phyloP scores from a whole-genome alignment of 2,329 filamentous ascomycete species.

The Colletotrichum acutatum region DNA sequence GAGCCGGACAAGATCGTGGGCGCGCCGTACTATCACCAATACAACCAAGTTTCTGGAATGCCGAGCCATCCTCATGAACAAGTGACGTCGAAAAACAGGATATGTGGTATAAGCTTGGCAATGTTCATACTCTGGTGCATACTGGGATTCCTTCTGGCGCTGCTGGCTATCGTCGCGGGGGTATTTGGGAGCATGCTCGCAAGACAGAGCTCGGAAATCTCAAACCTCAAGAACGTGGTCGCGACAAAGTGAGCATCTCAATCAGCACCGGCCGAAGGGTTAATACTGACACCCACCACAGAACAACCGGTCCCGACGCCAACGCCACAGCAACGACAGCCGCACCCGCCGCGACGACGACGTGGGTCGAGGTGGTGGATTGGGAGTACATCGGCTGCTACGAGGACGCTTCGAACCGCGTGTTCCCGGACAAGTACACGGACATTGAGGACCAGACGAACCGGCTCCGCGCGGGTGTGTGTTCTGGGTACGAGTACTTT shows the following conservation, averaged over 20 bases:
- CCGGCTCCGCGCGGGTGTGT: conserved; percentile 2
- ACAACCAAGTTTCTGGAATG: neutral
- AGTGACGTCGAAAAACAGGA: neutral
- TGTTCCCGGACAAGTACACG: conserved; percentile 3
- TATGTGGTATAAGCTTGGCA: conserved; percentile 4
- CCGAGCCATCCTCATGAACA: neutral
- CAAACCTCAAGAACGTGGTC: neutral
- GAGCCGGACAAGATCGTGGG: conserved; percentile 12
- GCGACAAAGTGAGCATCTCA: neutral
- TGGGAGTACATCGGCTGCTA: conserved; percentile 18
- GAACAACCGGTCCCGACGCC: neutral
- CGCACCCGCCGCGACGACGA: conserved; percentile 11
- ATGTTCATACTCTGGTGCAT: conserved; percentile 16
- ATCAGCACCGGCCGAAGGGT: no score
- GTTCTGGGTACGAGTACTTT: conserved; percentile 3
- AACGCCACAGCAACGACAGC: neutral
- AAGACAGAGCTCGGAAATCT: conserved; percentile 11
- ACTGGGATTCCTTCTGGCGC: neutral
- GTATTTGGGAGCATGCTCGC: conserved; percentile 15
- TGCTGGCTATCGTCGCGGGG: neutral
- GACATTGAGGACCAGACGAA: conserved; percentile 2
- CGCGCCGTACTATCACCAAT: neutral
- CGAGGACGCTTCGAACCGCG: conserved; percentile 19
- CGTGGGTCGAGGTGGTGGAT: conserved; percentile 10
- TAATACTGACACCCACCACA: neutral